Evolutionary conservation across 2,329 filamentous ascomycete genomes (phyloP).

Genomic region (Corinectria fuckeliana): DNA sequence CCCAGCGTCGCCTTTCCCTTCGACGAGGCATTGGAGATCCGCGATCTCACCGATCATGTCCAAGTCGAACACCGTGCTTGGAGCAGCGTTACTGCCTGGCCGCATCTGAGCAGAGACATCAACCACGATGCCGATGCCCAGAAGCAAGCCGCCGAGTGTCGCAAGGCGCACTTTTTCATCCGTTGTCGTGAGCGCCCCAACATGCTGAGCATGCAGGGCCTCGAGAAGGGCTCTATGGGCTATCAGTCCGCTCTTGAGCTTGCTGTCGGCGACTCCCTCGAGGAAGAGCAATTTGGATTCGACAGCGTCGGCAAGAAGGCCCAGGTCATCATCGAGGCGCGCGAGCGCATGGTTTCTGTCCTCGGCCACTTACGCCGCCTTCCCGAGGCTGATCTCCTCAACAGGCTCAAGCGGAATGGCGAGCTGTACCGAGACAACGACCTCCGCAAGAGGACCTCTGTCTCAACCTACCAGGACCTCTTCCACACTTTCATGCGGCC

Average conservation of each 20-base stretch:
- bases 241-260: constrained; percentile 73
- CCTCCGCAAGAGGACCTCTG: constrained; percentile 56
- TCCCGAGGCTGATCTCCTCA: constrained; percentile 63
- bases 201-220: constrained; percentile 75
- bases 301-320: constrained; percentile 62
- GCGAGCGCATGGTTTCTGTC: constrained; percentile 61
- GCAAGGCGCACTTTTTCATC: constrained; percentile 63
- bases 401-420: constrained; percentile 63
- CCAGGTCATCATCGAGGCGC: constrained; percentile 61
- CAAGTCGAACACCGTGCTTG: constrained; percentile 69
- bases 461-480: constrained; percentile 67
- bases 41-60: constrained; percentile 69
- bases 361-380: constrained; percentile 62
- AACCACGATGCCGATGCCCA: constrained; percentile 53
- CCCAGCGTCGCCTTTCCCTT: constrained; percentile 72
- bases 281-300: constrained; percentile 67
- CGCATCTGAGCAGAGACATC: constrained; percentile 62
- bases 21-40: constrained; percentile 66
- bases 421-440: constrained; percentile 62
- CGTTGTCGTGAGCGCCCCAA: constrained; percentile 68
- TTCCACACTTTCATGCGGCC: constrained; percentile 66
- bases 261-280: constrained; percentile 67
- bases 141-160: constrained; percentile 51
- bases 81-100: constrained; percentile 67
- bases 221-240: constrained; percentile 74